Evolutionary conservation across 257 asterid species (phyloP).

Genomic region (Fraxinus quadrangulata): DNA sequence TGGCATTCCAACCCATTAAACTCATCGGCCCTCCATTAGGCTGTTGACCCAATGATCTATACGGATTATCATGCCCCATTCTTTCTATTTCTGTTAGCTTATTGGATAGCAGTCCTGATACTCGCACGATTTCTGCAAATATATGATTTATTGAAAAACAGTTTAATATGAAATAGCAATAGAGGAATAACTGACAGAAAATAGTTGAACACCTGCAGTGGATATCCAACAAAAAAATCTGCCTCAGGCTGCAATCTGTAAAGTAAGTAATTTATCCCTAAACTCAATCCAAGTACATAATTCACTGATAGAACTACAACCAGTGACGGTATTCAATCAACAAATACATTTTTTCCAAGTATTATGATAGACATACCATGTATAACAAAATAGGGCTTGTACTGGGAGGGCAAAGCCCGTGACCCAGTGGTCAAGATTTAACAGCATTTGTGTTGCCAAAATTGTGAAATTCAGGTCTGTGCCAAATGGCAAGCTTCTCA

Average conservation of each 20-base stretch:
- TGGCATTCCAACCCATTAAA: conserved; percentile 51
- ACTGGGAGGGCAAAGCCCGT: neutral
- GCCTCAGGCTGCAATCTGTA: conserved; percentile 3
- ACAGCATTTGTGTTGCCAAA: neutral
- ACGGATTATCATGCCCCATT: conserved; percentile 53
- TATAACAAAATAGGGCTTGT: conserved; percentile 2
- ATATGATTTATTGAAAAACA: neutral
- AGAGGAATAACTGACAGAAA: neutral
- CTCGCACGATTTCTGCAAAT: conserved; percentile 61
- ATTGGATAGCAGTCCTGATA: conserved; percentile 50
- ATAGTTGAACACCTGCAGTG: neutral
- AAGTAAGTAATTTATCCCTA: conserved; percentile 10
- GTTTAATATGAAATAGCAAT: conserved; percentile 10
- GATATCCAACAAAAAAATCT: conserved; percentile 1
- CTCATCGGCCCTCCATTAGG: conserved; percentile 56
- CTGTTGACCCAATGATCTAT: conserved; percentile 51
- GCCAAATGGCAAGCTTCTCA: neutral
- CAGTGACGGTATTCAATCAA: neutral
- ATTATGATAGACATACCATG: neutral
- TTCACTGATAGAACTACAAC: conserved; percentile 9
- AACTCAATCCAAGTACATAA: conserved; percentile 12
- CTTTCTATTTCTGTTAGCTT: conserved; percentile 56
- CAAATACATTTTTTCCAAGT: neutral
- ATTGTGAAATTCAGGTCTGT: neutral
- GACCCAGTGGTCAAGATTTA: neutral